A percentile compares a stretch with the other conserved stretches of the same genome.
Conservation (phyloP, 2,329 filamentous ascomycete genomes). For the Colletotrichum viniferum region DNA sequence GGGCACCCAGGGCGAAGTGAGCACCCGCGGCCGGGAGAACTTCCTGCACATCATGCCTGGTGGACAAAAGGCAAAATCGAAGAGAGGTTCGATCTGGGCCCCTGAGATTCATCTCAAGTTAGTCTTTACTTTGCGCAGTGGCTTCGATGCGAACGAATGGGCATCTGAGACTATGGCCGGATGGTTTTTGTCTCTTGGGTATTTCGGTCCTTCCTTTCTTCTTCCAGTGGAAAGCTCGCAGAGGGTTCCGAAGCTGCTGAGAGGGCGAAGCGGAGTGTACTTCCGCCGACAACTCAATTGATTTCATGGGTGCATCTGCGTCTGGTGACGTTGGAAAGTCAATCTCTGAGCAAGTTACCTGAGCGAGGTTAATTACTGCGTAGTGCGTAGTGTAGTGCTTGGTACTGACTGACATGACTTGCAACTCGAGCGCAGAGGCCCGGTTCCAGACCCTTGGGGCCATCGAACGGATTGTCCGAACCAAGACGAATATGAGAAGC, state of each 20-base stretch:
- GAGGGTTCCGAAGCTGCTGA: neutral
- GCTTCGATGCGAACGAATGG: neutral
- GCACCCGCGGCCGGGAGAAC: neutral
- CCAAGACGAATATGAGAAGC: neutral
- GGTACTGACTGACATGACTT: neutral
- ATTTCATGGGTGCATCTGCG: neutral
- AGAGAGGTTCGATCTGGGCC: neutral
- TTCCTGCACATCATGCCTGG: slow-evolving; percentile 5
- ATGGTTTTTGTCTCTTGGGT: neutral
- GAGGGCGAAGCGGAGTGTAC: neutral
- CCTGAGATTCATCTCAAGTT: slow-evolving; percentile 1
- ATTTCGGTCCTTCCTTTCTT: neutral
- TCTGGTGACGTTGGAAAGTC: neutral
- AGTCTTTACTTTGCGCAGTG: neutral
- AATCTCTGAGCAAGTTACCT: neutral
- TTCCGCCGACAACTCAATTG: neutral
- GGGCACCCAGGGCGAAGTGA: neutral
- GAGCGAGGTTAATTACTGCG: neutral
- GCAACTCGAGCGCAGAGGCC: neutral
- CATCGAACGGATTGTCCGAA: neutral
- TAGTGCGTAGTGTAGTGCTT: no score
- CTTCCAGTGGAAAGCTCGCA: neutral
- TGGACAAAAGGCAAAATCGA: neutral
- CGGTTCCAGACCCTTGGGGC: neutral
- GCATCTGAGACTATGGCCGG: neutral